phyloP scores from a whole-genome alignment of 75 land plant genomes.

The Larix kaempferi region DNA sequence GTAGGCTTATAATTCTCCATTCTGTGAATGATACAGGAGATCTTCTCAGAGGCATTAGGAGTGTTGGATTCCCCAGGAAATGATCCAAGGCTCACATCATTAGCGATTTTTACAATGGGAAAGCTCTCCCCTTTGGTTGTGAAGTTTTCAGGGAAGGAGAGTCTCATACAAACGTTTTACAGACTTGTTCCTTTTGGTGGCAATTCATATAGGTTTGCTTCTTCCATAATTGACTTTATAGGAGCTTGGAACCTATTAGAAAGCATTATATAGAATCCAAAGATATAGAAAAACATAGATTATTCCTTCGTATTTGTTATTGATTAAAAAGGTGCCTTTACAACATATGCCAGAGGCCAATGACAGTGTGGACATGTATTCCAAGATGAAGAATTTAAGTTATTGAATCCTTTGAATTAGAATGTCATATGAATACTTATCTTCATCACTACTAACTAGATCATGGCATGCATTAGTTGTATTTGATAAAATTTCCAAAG shows the following conservation, averaged over 20 bases:
- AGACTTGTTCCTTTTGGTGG: constrained; percentile 40
- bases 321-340: too few species aligned
- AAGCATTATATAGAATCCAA: not conserved
- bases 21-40: constrained; percentile 15
- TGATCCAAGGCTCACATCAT: constrained; percentile 24
- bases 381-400: too few species aligned
- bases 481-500: too few species aligned
- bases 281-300: too few species aligned
- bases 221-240: not conserved
- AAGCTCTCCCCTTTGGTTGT: constrained; percentile 36
- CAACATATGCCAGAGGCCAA: too few species aligned
- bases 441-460: too few species aligned
- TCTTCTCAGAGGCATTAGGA: constrained; percentile 27
- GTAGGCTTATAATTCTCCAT: not conserved
- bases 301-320: too few species aligned
- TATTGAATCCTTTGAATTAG: too few species aligned
- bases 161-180: constrained; percentile 33
- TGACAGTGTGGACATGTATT: too few species aligned
- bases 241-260: not conserved
- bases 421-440: too few species aligned
- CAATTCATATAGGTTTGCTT: constrained; percentile 13
- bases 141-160: constrained; percentile 43
- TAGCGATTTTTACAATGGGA: constrained; percentile 39
- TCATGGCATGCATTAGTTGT: too few species aligned
- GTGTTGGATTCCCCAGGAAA: constrained; percentile 23